Evolutionary conservation across 352 stramenopile genomes (phyloP).

Genomic region (Phytophthora multivora): DNA sequence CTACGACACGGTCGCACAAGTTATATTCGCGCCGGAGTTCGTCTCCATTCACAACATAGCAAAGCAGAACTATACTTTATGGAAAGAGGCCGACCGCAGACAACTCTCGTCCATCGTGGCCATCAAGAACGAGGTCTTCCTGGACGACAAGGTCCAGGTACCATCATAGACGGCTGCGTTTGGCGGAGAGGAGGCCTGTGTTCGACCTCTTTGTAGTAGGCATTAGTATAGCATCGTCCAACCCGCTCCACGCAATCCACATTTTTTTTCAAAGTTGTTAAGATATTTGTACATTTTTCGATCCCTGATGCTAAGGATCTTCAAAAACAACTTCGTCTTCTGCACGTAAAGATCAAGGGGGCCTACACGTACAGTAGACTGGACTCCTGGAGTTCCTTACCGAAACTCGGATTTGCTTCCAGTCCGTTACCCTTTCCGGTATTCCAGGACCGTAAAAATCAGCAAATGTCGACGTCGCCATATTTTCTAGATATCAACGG

Average conservation of each 20-base stretch:
- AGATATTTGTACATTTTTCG: background rate
- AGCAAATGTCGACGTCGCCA: background rate
- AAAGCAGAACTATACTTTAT: conserved; percentile 86
- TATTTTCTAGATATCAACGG: background rate
- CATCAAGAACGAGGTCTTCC: conserved; percentile 83
- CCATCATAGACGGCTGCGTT: conserved; percentile 36
- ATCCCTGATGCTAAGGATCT: no score
- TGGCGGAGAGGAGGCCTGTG: conserved; percentile 23
- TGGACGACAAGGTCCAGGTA: conserved; percentile 70
- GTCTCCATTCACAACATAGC: conserved; percentile 73
- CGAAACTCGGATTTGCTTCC: no score
- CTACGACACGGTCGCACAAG: conserved; percentile 78
- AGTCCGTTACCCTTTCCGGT: no score
- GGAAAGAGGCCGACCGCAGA: conserved; percentile 80
- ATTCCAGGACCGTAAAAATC: no score
- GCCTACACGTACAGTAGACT: no score
- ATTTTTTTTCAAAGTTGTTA: conserved; percentile 26
- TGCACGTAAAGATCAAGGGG: no score
- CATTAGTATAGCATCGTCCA: conserved; percentile 36
- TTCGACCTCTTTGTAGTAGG: conserved; percentile 39
- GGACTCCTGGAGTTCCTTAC: no score
- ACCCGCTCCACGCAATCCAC: conserved; percentile 32
- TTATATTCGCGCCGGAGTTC: conserved; percentile 81
- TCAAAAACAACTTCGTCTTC: no score
- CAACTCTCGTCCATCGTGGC: conserved; percentile 83